phyloP scores from a whole-genome alignment of 768 basidiomycete genomes.

The Rhodotorula diobovata region DNA sequence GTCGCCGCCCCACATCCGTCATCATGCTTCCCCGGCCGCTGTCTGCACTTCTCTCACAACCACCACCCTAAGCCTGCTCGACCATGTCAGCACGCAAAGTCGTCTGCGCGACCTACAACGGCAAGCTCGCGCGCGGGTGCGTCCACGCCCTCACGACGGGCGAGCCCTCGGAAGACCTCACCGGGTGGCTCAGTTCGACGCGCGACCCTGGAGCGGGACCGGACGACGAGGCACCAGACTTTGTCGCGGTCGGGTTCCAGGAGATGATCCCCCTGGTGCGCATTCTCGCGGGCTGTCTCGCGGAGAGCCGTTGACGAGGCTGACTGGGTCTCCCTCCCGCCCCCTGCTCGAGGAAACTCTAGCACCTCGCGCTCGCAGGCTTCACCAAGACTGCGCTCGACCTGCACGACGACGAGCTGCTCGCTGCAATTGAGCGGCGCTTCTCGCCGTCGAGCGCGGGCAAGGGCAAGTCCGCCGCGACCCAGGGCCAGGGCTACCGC shows the following conservation, averaged over 20 bases:
- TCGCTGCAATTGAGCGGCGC: conserved; percentile 4
- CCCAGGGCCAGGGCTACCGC: conserved; percentile 53
- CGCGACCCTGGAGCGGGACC: conserved; percentile 43
- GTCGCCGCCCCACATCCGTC: conserved; percentile 57
- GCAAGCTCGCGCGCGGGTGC: conserved; percentile 15
- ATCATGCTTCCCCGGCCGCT: conserved; percentile 50
- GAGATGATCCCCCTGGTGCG: conserved; percentile 86
- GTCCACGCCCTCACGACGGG: conserved; percentile 29
- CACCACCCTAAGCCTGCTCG: too few relatives aligned
- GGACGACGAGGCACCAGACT: conserved; percentile 60
- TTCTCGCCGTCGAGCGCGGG: conserved; percentile 48
- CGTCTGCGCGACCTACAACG: conserved; percentile 32
- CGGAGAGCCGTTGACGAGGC: conserved; percentile 40
- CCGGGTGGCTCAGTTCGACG: conserved; percentile 70
- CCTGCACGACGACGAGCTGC: conserved; percentile 19
- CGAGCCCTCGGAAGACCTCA: conserved; percentile 75
- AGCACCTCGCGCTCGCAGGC: conserved; percentile 48
- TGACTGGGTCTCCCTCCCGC: conserved; percentile 54
- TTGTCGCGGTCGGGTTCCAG: conserved; percentile 87
- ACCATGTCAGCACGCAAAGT: background rate
- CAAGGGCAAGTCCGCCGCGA: conserved; percentile 50
- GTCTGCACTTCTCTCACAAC: too few relatives aligned
- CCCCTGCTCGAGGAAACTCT: conserved; percentile 56
- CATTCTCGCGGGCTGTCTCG: conserved; percentile 57
- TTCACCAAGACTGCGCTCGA: conserved; percentile 50